Evolutionary conservation across 2,329 filamentous ascomycete genomes (phyloP), one percentile per base, ranked within the genome.

Genomic region (Diaporthe nobilis): DNA sequence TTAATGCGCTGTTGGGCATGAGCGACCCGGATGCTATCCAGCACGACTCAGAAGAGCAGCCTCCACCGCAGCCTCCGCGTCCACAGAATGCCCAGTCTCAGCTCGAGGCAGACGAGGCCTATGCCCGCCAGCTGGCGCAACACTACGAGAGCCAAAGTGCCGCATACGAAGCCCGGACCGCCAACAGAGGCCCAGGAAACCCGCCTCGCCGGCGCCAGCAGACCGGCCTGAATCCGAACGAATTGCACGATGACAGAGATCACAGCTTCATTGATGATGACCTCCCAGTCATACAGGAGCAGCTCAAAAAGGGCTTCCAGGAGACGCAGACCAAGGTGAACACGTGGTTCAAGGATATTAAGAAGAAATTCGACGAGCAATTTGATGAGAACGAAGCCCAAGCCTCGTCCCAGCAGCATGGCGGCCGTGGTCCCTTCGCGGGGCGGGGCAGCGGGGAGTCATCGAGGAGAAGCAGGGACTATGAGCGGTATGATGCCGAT

Each of bases 221-320:
- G 81, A 88, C 87, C n/a, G 88, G 88, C 47, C 82, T 90, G 65
- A 88, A 88, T 78, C 88, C 89, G 72, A 89, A 90, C 79, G 89
- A 91, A 77, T 84, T 88, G 77, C 88, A 92, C 51, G 92, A 92
- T 20, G 92, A 95, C 68, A 91, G 90, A 65, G 95, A 98, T 80
- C 94, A 94, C 81, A 98, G 92, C 86, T 99, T 99, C 84, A 91
- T 98, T 80, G 97, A 99, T 80, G 97, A 99, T 81, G 97, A 99
- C 79, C 90, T 99, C 20, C 96, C 97, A 1, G 92, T 96, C 68
- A 98, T 99, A 82, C 93, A 93, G 79, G 95, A 98, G 82, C 98
- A 97, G 81, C 90, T 99, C 79, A 94, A 93, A 82, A 97, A 98
- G 86, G 97, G 97, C 5, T 99, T 99, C 85, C 82, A 95, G 73